A percentile compares a stretch with the other conserved stretches of the same genome.
phyloP scores from a whole-genome alignment of 768 basidiomycete genomes.

The Cyclocybe cylindracea region DNA sequence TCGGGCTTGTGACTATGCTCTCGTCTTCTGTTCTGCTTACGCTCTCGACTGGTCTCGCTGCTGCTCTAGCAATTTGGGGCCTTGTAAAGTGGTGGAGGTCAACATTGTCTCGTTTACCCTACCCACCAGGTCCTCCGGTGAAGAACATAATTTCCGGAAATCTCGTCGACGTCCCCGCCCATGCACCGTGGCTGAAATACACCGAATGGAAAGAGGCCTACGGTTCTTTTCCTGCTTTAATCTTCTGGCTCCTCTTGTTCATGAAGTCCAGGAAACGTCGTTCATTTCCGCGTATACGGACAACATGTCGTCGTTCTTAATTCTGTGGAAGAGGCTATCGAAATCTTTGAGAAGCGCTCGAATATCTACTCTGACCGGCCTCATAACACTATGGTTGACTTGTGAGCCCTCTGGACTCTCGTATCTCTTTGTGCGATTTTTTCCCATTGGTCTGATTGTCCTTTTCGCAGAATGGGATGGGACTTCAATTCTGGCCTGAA shows the following conservation, averaged over 20 bases:
- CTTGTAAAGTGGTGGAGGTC: no score
- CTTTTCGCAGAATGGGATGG: constrained; percentile 27
- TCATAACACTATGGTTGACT: constrained; percentile 14
- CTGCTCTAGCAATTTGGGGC: no score
- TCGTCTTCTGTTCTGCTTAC: no score
- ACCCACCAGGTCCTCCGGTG: background rate
- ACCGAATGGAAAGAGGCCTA: background rate
- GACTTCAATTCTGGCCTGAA: constrained; percentile 25
- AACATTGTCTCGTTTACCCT: background rate
- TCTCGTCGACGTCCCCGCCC: background rate
- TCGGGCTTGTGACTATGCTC: no score
- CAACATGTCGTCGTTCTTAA: constrained; percentile 22
- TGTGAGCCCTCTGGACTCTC: constrained; percentile 9
- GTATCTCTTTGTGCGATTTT: background rate
- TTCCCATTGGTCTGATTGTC: background rate
- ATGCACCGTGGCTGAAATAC: background rate
- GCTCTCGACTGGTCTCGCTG: no score
- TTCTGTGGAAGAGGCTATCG: constrained; percentile 13
- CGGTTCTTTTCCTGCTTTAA: background rate
- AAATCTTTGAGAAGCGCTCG: constrained; percentile 23
- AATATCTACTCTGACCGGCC: constrained; percentile 24
- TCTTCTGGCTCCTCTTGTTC: background rate
- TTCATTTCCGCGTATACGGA: constrained; percentile 15
- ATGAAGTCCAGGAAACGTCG: constrained; percentile 15
- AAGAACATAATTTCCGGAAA: background rate